These are phyloP conservation scores for Pisolithus tinctorius DNA, from an alignment of 768 basidiomycete genomes.

Conservation along the genomic window DNA sequence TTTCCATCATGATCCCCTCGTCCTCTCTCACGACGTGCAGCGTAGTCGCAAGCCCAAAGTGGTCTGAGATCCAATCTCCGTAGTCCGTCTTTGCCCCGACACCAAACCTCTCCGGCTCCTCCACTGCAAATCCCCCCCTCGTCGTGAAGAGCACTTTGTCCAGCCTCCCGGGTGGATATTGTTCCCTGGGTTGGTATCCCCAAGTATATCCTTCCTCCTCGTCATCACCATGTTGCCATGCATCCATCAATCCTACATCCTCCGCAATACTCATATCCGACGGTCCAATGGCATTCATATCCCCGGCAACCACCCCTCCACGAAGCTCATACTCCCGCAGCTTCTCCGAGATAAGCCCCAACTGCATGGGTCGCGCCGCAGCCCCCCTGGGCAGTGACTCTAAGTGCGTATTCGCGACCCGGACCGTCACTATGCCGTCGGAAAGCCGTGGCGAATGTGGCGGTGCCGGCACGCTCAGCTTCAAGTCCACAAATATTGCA, in stretches of 20 bases:
- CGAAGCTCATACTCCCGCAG: constrained; percentile 40
- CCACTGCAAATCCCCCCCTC: constrained; percentile 43
- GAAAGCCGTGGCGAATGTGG: constrained; percentile 24
- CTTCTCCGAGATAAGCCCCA: constrained; percentile 44
- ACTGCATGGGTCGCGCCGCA: constrained; percentile 40
- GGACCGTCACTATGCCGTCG: constrained; percentile 39
- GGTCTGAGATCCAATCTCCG: constrained; percentile 58
- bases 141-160: constrained; percentile 62
- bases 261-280: constrained; percentile 38
- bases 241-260: constrained; percentile 48
- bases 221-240: constrained; percentile 43
- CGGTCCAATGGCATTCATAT: constrained; percentile 61
- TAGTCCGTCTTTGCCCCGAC: constrained; percentile 39
- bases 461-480: constrained; percentile 32
- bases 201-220: constrained; percentile 53
- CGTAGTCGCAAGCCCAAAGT: constrained; percentile 50
- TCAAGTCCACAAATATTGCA: constrained; percentile 53
- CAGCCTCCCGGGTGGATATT: constrained; percentile 47
- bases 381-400: constrained; percentile 53
- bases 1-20: too few species aligned
- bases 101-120: constrained; percentile 50
- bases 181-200: constrained; percentile 52
- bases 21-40: constrained; percentile 22
- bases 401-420: constrained; percentile 69
- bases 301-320: constrained; percentile 62